Evolutionary conservation across 2,329 filamentous ascomycete genomes (phyloP), one percentile per base, ranked within the genome.

Genomic region (Sporothrix schenckii): DNA sequence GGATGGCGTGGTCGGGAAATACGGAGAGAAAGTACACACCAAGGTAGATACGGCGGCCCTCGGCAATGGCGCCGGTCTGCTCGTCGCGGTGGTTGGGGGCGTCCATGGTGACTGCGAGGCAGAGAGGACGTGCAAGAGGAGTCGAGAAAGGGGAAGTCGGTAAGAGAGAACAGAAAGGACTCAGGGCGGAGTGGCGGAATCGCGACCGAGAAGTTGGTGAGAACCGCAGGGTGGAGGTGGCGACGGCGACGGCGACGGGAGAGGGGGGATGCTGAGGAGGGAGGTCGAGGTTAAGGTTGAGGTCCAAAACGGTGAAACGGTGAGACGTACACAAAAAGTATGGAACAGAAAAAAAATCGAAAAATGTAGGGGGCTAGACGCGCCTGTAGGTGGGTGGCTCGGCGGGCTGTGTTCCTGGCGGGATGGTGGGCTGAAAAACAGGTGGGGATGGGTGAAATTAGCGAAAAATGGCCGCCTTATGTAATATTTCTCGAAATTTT

Each of bases 11-110:
- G n/a, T 49, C n/a, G 16, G 3, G 11, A 4, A 16, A 39, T 1
- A 24, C 7, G 3, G 19, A 1, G 14, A 11, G 39, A 6, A 27
- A 3, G 34, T 30, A 49, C 69, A 1, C 39, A 72, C 70, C 70
- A 16, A 72, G 61, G 54, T 72, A 72, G 71, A 72, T 68, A 56
- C 71, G 71, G 52, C 71, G 71, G 69, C 69, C 71, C n/a, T 71
- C 71, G 30, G 69, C 61, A 13, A 72, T 9, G 67, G 71, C 71
- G 47, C 63, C 66, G 47, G 41, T 10, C 54, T 69, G 67, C 47
- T 66, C 53, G 30, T 54, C 69, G 44, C 65, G 58, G 58, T 49
- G 21, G 44, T 65, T 50, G 39, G 71, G 14, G 30, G 71, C 16
- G 24, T 72, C 68, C 71, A 72, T 72, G 47, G 39, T 65, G 30